phyloP scores from a whole-genome alignment of 768 basidiomycete species.

The Suillus spraguei region DNA sequence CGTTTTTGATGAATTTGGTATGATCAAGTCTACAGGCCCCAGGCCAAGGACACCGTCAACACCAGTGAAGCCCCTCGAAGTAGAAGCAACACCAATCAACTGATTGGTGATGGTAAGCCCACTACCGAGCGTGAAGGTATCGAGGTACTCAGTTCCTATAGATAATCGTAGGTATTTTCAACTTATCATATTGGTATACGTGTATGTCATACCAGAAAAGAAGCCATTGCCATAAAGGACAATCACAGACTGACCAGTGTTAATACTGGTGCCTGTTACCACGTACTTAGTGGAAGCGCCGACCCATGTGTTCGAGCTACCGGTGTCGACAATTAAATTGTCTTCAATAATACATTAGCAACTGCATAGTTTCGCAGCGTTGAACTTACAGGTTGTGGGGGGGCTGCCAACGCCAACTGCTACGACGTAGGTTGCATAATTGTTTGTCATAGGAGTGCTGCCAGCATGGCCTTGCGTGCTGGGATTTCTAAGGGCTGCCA shows the following conservation, averaged over 20 bases:
- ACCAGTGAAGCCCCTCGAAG: conserved; percentile 43
- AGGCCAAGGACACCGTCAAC: conserved; percentile 70
- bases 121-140: conserved; percentile 53
- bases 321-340: conserved; percentile 57
- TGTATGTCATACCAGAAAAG: conserved; percentile 47
- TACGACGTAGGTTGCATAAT: conserved; percentile 34
- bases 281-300: conserved; percentile 52
- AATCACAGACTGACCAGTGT: conserved; percentile 49
- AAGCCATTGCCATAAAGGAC: conserved; percentile 64
- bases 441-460: conserved; percentile 43
- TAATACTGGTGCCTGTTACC: conserved; percentile 50
- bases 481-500: conserved; percentile 18
- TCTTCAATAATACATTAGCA: conserved; percentile 36
- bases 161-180: conserved; percentile 5
- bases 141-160: conserved; percentile 46
- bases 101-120: conserved; percentile 54
- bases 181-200: not conserved
- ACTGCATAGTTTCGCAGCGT: not conserved
- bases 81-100: conserved; percentile 66
- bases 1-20: not conserved
- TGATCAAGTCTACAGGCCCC: conserved; percentile 51
- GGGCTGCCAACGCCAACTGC: conserved; percentile 58
- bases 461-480: conserved; percentile 15
- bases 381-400: conserved; percentile 47
- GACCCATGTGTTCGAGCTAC: conserved; percentile 75